Evolutionary conservation across 1,284 basidiomycete species (phyloP).

Genomic region (Irpex rosettiformis): DNA sequence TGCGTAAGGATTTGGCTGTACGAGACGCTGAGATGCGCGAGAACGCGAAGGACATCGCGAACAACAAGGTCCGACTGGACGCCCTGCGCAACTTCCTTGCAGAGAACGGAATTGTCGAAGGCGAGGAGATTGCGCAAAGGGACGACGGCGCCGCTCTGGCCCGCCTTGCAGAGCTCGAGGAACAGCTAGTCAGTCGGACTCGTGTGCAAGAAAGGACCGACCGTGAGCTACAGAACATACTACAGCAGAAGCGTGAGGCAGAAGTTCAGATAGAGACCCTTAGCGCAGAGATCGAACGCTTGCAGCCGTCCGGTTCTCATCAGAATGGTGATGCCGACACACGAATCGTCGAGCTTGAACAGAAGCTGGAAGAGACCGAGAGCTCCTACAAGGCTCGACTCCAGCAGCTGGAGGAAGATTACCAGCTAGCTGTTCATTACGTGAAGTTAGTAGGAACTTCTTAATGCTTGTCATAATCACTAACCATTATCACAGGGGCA

Average conservation of each 20-base stretch:
- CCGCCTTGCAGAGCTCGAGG: slow-evolving; percentile 69
- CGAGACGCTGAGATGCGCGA: slow-evolving; percentile 73
- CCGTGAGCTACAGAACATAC: slow-evolving; percentile 60
- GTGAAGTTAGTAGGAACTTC: slow-evolving; percentile 68
- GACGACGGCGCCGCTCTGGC: slow-evolving; percentile 45
- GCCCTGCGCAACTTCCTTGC: slow-evolving; percentile 86
- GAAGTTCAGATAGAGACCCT: slow-evolving; percentile 68
- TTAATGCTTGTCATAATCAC: slow-evolving; percentile 18
- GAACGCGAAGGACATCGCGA: slow-evolving; percentile 65
- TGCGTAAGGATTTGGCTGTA: slow-evolving; percentile 65
- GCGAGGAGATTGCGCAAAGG: slow-evolving; percentile 54
- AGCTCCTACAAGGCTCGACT: slow-evolving; percentile 70
- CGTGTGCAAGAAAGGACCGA: slow-evolving; percentile 74
- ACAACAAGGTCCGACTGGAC: slow-evolving; percentile 72
- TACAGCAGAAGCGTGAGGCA: slow-evolving; percentile 67
- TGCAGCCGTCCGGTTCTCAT: slow-evolving; percentile 42
- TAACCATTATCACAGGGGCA: slow-evolving; percentile 63
- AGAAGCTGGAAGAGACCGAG: slow-evolving; percentile 78
- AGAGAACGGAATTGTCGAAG: slow-evolving; percentile 84
- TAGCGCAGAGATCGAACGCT: slow-evolving; percentile 62
- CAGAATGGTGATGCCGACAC: slow-evolving; percentile 38
- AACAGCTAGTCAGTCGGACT: slow-evolving; percentile 67
- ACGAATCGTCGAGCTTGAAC: slow-evolving; percentile 65
- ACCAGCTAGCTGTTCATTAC: slow-evolving; percentile 89
- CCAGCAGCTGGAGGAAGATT: slow-evolving; percentile 91